These are phyloP conservation scores for Spiraea crenata DNA, from an alignment of 331 rosid genomes.

Conservation along the genomic window DNA sequence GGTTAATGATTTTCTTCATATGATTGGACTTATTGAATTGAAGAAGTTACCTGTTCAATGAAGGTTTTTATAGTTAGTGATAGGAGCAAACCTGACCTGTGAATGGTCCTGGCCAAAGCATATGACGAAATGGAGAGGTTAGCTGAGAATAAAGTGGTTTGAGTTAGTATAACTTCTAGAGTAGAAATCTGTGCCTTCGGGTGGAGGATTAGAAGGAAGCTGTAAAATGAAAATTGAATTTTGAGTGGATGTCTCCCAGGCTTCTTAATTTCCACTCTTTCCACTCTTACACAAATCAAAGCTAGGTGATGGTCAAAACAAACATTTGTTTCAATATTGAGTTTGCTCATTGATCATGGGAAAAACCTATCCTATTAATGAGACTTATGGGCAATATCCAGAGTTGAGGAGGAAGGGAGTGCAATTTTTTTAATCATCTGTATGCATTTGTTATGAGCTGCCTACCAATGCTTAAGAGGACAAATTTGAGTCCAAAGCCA, in stretches of 20 bases:
- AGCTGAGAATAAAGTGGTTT: not conserved
- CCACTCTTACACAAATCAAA: not conserved
- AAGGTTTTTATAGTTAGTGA: not conserved
- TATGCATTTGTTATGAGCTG: not conserved
- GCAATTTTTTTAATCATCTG: not conserved
- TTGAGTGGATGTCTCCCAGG: not conserved
- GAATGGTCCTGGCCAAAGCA: too few relatives aligned
- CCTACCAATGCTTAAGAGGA: not conserved
- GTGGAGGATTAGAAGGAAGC: not conserved
- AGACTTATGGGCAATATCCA: not conserved
- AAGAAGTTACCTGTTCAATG: not conserved
- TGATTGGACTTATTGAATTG: not conserved
- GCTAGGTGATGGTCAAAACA: not conserved
- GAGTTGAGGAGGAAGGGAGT: not conserved
- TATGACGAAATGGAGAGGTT: not conserved
- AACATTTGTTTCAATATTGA: not conserved
- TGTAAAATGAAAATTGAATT: not conserved
- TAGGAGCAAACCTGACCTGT: not conserved
- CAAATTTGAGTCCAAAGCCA: not conserved
- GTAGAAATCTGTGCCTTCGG: not conserved
- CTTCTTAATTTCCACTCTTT: slow-evolving; percentile 1
- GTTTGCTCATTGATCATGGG: not conserved
- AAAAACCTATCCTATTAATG: not conserved
- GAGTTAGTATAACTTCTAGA: not conserved
- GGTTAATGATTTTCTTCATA: not conserved